These are phyloP conservation scores for Macrocybe gigantea DNA, from an alignment of 768 basidiomycete genomes.

Conservation along the genomic window DNA sequence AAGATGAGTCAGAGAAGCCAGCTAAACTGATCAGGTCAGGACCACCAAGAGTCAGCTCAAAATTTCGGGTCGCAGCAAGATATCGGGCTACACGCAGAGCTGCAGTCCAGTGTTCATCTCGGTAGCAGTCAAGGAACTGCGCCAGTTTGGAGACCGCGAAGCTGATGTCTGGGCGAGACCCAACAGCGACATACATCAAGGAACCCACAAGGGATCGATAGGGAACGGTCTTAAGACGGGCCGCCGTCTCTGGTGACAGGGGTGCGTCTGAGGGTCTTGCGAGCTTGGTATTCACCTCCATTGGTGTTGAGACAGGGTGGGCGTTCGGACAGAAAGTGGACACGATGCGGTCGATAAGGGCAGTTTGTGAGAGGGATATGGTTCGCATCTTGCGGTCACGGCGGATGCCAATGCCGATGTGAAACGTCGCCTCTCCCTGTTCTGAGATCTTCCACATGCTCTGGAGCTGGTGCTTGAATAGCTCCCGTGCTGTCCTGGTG, in stretches of 20 bases:
- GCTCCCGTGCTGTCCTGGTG: not conserved
- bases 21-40: not conserved
- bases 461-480: slow-evolving; percentile 21
- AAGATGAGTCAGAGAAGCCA: not conserved
- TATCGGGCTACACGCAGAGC: not conserved
- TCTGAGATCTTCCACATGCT: slow-evolving; percentile 24
- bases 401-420: slow-evolving; percentile 26
- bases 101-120: not conserved
- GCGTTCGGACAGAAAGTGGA: slow-evolving; percentile 9
- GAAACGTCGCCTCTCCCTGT: slow-evolving; percentile 17
- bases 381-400: slow-evolving; percentile 11
- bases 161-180: not conserved
- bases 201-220: not conserved
- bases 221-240: not conserved
- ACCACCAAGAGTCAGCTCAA: not conserved
- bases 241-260: not conserved
- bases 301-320: slow-evolving; percentile 13
- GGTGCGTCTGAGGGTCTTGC: slow-evolving; percentile 6
- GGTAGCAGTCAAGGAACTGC: slow-evolving; percentile 1
- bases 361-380: slow-evolving; percentile 16
- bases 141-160: not conserved
- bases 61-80: not conserved
- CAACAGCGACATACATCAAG: not conserved
- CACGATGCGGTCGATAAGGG: slow-evolving; percentile 21
- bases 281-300: slow-evolving; percentile 16